Conservation (phyloP, 345 rosid species). For the Capsella bursapastoris region DNA sequence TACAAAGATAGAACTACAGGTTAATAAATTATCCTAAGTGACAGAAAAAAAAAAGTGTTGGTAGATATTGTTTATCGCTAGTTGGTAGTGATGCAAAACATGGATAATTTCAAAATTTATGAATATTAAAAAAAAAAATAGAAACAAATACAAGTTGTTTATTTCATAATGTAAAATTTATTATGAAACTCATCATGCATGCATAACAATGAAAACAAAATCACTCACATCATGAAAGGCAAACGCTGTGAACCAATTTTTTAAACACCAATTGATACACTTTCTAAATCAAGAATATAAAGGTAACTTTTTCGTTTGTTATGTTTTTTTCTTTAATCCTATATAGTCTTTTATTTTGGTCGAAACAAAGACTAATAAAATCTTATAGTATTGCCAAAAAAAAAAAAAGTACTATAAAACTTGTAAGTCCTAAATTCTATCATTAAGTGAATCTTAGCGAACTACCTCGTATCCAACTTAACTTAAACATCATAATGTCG, state of each 20-base stretch:
- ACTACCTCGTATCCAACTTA: constrained; percentile 38
- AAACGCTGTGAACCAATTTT: neutral
- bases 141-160: neutral
- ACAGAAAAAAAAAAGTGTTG: too few relatives aligned
- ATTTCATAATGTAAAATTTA: neutral
- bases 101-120: neutral
- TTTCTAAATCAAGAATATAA: neutral
- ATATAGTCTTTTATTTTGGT: neutral
- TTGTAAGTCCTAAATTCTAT: neutral
- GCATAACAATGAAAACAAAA: neutral
- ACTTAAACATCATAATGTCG: constrained; percentile 29
- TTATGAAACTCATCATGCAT: too few relatives aligned
- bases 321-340: neutral
- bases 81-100: neutral
- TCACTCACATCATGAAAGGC: neutral
- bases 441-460: constrained; percentile 30
- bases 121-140: neutral
- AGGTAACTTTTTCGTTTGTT: too few relatives aligned
- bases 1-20: too few relatives aligned
- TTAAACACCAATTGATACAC: neutral
- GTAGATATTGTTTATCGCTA: neutral
- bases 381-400: neutral
- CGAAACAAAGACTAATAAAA: neutral
- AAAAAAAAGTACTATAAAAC: neutral
- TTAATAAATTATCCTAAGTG: neutral